Evolutionary conservation across 192 early-diverging fungal species (phyloP).

Genomic region (Kickxella alabastrina): DNA sequence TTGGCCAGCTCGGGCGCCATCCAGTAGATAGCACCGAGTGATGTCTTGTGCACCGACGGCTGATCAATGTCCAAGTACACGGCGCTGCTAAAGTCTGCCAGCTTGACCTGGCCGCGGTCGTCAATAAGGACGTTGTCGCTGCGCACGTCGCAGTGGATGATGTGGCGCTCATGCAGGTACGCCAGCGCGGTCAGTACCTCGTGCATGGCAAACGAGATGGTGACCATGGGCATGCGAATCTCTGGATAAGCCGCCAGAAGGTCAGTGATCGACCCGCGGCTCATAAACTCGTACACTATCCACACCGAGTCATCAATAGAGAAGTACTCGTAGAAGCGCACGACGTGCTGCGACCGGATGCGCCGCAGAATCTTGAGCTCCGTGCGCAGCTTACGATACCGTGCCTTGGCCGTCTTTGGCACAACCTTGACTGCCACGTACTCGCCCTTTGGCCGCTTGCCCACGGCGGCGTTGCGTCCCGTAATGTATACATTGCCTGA

Average conservation of each 20-base stretch:
- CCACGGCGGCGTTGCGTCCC: constrained; percentile 21
- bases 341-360: constrained; percentile 47
- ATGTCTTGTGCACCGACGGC: constrained; percentile 29
- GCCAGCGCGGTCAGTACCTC: constrained; percentile 51
- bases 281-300: constrained; percentile 58
- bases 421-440: constrained; percentile 52
- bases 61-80: constrained; percentile 42
- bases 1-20: constrained; percentile 53
- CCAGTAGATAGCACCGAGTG: constrained; percentile 53
- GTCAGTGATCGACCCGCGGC: constrained; percentile 50
- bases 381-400: constrained; percentile 49
- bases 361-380: constrained; percentile 52
- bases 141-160: constrained; percentile 53
- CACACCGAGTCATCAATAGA: constrained; percentile 52
- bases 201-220: constrained; percentile 44
- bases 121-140: constrained; percentile 55
- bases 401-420: constrained; percentile 42
- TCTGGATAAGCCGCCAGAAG: constrained; percentile 51
- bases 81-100: constrained; percentile 55
- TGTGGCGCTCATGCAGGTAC: constrained; percentile 48
- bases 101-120: constrained; percentile 62
- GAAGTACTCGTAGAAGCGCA: constrained; percentile 52
- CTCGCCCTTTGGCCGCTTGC: constrained; percentile 40
- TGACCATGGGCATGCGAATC: constrained; percentile 36
- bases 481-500: constrained; percentile 50